phyloP scores from a whole-genome alignment of 306 rosid genomes.

The Geum urbanum region DNA sequence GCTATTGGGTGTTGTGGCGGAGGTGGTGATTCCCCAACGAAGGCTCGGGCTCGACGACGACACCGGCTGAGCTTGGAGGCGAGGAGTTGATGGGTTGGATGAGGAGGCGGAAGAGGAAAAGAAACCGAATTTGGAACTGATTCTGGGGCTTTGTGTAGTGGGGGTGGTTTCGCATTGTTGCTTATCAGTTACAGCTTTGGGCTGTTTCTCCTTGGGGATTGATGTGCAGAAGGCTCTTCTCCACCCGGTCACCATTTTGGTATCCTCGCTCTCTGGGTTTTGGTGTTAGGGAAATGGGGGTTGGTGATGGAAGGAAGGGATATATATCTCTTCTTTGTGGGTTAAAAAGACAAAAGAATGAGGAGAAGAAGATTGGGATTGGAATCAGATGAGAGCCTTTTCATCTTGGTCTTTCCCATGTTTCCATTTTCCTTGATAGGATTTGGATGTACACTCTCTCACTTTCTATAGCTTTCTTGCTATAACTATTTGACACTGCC shows the following conservation, averaged over 20 bases:
- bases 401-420: constrained; percentile 33
- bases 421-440: constrained; percentile 42
- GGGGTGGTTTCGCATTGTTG: constrained; percentile 30
- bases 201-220: constrained; percentile 53
- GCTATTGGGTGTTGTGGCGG: constrained; percentile 39
- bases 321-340: neutral
- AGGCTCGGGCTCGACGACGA: constrained; percentile 46
- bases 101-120: constrained; percentile 37
- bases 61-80: constrained; percentile 48
- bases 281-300: neutral
- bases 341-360: constrained; percentile 27
- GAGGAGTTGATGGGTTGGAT: constrained; percentile 70
- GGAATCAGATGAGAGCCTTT: constrained; percentile 13
- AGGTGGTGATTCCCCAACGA: constrained; percentile 70
- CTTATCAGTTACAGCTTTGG: constrained; percentile 37
- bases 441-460: constrained; percentile 8
- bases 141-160: constrained; percentile 48
- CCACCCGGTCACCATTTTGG: constrained; percentile 84
- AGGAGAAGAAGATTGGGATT: constrained; percentile 35
- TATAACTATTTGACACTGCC: neutral
- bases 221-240: constrained; percentile 94
- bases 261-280: neutral
- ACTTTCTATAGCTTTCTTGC: constrained; percentile 12
- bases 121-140: constrained; percentile 65
- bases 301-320: neutral